phyloP scores from a whole-genome alignment of 805 yeast genomes.

The Suhomyces faveliae region DNA sequence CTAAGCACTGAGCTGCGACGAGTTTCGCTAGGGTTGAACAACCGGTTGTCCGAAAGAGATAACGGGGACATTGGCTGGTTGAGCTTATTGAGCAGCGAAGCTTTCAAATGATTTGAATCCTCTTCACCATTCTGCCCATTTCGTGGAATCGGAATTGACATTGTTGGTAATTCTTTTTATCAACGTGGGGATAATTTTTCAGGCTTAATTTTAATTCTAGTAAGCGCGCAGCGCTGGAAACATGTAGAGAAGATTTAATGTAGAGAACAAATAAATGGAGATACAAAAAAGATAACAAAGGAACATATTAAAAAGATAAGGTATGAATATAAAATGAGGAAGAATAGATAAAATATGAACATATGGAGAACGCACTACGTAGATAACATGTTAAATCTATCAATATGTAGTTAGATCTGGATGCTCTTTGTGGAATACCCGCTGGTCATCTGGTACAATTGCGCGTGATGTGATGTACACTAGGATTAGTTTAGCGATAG shows the following conservation, averaged over 20 bases:
- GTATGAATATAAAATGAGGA: too few species aligned
- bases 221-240: not conserved
- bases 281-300: too few species aligned
- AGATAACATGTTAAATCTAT: too few species aligned
- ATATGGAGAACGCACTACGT: too few species aligned
- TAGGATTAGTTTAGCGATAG: too few species aligned
- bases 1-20: not conserved
- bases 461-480: too few species aligned
- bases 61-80: conserved; percentile 37
- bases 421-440: too few species aligned
- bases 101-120: not conserved
- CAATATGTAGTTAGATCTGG: too few species aligned
- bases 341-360: too few species aligned
- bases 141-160: not conserved
- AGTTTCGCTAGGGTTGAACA: not conserved
- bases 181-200: conserved; percentile 1
- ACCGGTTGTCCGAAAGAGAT: conserved; percentile 19
- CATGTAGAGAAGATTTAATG: not conserved
- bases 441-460: too few species aligned
- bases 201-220: not conserved
- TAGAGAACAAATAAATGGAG: conserved; percentile 1
- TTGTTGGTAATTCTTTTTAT: not conserved
- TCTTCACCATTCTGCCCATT: not conserved
- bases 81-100: conserved; percentile 12
- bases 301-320: too few species aligned